These are phyloP conservation scores for Sporothrix sp. DNA, from an alignment of 2,329 filamentous ascomycete species.

Conservation along the genomic window DNA sequence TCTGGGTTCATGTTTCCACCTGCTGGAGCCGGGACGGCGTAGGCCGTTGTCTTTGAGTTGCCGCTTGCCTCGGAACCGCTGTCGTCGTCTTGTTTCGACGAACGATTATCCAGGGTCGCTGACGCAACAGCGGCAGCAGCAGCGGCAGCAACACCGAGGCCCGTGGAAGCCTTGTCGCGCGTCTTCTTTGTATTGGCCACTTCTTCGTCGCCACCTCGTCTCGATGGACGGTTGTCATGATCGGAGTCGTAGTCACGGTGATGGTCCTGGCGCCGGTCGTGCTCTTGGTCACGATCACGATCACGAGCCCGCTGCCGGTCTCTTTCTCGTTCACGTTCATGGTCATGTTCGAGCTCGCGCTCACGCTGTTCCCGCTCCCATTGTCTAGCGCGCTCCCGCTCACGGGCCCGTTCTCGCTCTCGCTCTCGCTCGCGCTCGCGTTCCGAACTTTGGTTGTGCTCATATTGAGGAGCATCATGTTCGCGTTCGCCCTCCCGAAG, in stretches of 20 bases:
- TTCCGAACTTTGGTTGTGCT: constrained; percentile 16
- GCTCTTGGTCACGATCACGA: constrained; percentile 22
- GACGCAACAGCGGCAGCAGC: constrained; percentile 29
- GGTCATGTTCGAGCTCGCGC: constrained; percentile 12
- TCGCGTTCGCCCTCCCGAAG: constrained; percentile 9
- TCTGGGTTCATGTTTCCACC: background rate
- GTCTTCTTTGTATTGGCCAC: constrained; percentile 30
- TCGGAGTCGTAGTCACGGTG: constrained; percentile 7
- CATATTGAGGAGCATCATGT: constrained; percentile 18
- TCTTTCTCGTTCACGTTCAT: constrained; percentile 14
- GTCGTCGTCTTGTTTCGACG: background rate
- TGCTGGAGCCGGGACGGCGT: background rate
- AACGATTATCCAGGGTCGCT: background rate
- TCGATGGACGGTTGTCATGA: constrained; percentile 25
- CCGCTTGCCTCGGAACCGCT: constrained; percentile 17
- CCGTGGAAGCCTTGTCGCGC: constrained; percentile 39
- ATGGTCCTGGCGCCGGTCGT: constrained; percentile 30
- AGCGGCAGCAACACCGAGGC: constrained; percentile 39
- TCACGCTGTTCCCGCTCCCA: constrained; percentile 10
- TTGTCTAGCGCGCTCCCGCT: constrained; percentile 13
- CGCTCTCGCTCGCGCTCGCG: constrained; percentile 11
- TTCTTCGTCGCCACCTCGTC: constrained; percentile 17
- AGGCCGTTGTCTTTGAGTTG: background rate
- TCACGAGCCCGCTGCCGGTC: constrained; percentile 18
- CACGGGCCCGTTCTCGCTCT: constrained; percentile 14